Conservation (phyloP, 2,329 filamentous ascomycete genomes). For the Colletotrichum sp. region DNA sequence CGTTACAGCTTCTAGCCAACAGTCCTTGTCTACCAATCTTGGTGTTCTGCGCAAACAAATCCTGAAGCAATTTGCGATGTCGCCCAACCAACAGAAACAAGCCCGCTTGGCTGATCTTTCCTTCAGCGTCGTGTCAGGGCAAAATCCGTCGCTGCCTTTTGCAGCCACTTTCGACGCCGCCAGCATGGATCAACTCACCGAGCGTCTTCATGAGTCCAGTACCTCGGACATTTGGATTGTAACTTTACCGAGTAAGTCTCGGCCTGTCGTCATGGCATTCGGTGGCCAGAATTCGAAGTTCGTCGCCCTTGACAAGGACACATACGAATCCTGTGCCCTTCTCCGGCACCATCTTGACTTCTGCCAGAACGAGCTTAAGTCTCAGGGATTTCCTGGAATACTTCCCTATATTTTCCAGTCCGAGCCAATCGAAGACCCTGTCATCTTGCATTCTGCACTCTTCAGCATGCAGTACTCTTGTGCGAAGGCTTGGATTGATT, state of each 20-base stretch:
- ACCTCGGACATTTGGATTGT: not conserved
- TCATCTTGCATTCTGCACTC: conserved; percentile 36
- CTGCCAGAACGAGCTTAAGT: conserved; percentile 32
- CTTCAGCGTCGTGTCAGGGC: not conserved
- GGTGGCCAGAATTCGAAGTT: conserved; percentile 36
- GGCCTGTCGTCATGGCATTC: conserved; percentile 37
- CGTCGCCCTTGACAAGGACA: not conserved
- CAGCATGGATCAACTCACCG: not conserved
- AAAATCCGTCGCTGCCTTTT: not conserved
- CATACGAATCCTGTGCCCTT: conserved; percentile 24
- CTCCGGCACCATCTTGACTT: conserved; percentile 33
- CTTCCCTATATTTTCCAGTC: conserved; percentile 32
- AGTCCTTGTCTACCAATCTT: not conserved
- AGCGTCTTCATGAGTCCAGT: not conserved
- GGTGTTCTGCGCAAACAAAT: not conserved
- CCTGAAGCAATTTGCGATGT: not conserved
- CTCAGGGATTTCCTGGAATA: conserved; percentile 32
- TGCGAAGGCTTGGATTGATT: not conserved
- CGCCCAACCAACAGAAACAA: not conserved
- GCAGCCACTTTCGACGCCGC: not conserved
- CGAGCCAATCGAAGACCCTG: conserved; percentile 29
- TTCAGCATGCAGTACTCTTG: not conserved
- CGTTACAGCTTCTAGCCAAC: not conserved
- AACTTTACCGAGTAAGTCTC: conserved; percentile 13
- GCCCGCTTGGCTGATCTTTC: not conserved